Evolutionary conservation across 331 rosid genomes (phyloP), one percentile per base, ranked within the genome.

Genomic region (Acacia concinna): DNA sequence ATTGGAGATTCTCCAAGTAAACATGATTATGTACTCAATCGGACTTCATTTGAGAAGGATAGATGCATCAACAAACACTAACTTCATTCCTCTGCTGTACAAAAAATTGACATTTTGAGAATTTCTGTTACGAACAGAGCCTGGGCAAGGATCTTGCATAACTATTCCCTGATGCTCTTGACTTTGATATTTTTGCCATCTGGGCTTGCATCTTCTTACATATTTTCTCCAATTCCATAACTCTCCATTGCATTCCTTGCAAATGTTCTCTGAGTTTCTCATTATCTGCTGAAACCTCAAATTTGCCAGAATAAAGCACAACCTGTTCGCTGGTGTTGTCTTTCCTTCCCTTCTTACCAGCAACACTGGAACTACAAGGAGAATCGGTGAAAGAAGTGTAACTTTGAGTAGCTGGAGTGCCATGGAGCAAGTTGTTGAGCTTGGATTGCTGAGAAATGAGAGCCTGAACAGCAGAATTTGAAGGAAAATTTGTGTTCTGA

Each of bases 171-270:
- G 97, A 77, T 62, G 74, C 85, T 85, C 78, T 89, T 74, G 96
- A 88, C 82, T 91, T 94, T 54, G 85, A 83, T 63, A 89, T 84
- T 87, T 88, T 94, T 28, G 88, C 81, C 97, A 92, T 91, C 83
- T 88, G 97, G 31, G 64, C 27, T 81, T 94, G 95, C 94, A 94
- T 87, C 85, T 91, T 94, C 77, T 60, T 88, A 86, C 97, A 92
- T 6, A 86, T 64, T 69, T 84, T 91, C 90, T 94, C 98, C 81
- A 94, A 81, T 21, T 92, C 97, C 82, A 78, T 91, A 49, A 92
- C 98, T 85, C 97, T 88, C 82, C 92, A 85, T 38, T 94, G 97
- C 91, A 92, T 94, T 79, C 97, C 98, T 86, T 89, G 92, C 83
- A 94, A 76, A 84, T 89, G 97, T 47, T 83, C 87, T 75, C 34